Base-by-base conservation (phyloP, 768 basidiomycete species). In the Auriscalpium microsporum region DNA sequence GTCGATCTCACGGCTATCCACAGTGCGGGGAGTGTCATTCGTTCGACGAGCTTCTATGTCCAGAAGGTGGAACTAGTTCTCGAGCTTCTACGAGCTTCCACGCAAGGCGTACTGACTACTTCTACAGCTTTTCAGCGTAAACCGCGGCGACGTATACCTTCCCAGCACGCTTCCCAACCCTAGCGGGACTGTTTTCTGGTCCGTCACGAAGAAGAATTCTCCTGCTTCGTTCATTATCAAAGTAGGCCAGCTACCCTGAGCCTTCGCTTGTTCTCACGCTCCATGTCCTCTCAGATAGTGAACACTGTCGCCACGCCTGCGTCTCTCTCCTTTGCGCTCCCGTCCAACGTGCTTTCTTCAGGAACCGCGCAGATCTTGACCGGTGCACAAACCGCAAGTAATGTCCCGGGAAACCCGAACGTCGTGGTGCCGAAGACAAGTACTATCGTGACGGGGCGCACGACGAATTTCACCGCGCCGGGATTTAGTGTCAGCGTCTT, bases 41-140 rank as follows among this genome's bases (percentile, higher is more conserved):
- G 68, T n/a, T 84, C 83, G 2, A 82, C 82, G 1, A 81, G 79
- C 55, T 86, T 75, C 68, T 81, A 82, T 56, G 76, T 76, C 2
- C 83, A 86, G 61, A 76, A 82, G 73, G 82, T 82, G 7, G 6
- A n/a, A 10, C 1, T 28, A 50, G 49, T 3, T 28, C 17, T 35
- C 2, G 33, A 10, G 14, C 0, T 11, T 19, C 36, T 37, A 6
- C 2, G 33, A 10, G 14, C 0, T 11, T 19, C 36, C 19, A 6
- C 35, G 8, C n/a, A 10, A 17, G 11, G 11, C 10, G 33, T 7
- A 19, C 34, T 50, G 23, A n/a, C 19, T 7, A 13, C 19, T 11
- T 57, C 14, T 21, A 21, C 58, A 86, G 84, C 72, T 87, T 37
- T 86, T 86, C 71, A 80, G 81, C 53, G 58, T 74, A 16, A 82